These are phyloP conservation scores for Erythrophleum ivorense DNA, from an alignment of 331 rosid species.

Conservation along the genomic window DNA sequence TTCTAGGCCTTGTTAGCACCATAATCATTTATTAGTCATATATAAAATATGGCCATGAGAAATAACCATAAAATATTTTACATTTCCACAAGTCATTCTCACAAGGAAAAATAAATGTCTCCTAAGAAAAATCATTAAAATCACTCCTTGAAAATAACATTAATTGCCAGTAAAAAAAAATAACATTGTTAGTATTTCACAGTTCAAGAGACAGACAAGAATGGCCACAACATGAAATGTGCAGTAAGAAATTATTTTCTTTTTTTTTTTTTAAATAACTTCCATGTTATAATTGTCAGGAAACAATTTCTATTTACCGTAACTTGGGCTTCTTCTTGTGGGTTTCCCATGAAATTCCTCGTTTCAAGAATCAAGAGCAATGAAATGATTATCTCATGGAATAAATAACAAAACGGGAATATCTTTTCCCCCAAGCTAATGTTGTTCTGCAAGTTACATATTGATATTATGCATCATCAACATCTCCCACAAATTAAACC, in stretches of 20 bases:
- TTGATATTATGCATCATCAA: slow-evolving; percentile 2
- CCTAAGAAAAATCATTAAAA: background rate
- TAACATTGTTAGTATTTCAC: background rate
- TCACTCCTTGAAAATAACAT: background rate
- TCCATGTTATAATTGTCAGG: slow-evolving; percentile 47
- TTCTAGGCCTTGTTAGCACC: background rate
- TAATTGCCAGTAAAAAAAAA: background rate
- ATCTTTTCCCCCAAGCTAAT: slow-evolving; percentile 5
- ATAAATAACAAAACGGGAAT: background rate
- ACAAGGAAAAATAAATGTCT: background rate
- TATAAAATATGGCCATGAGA: background rate
- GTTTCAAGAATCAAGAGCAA: slow-evolving; percentile 30
- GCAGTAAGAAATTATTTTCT: slow-evolving; percentile 6
- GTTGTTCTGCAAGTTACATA: slow-evolving; percentile 37
- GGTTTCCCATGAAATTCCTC: slow-evolving; percentile 43
- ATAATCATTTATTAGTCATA: background rate
- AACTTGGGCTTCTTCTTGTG: slow-evolving; percentile 28
- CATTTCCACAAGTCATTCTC: background rate
- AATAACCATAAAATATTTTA: background rate
- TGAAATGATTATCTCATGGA: slow-evolving; percentile 34
- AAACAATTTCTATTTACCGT: slow-evolving; percentile 32
- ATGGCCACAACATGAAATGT: slow-evolving; percentile 18
- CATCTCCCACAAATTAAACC: background rate
- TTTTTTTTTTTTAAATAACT: slow-evolving; percentile 32
- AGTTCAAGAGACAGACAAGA: slow-evolving; percentile 40